Base-by-base conservation (phyloP, 2,329 filamentous ascomycete genomes). In the Helminthosporium solani region DNA sequence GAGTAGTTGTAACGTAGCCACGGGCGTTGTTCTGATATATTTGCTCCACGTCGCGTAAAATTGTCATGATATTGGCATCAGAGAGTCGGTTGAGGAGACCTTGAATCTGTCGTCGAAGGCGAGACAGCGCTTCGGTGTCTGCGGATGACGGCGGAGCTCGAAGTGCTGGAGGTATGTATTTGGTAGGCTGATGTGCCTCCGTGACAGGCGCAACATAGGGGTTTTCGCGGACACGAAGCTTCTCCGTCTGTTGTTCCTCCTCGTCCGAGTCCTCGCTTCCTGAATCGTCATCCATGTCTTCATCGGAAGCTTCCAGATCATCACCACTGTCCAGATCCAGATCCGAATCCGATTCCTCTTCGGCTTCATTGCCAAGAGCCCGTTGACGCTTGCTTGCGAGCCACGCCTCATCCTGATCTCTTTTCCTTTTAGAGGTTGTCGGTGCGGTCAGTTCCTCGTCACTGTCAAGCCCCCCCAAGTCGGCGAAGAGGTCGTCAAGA, bases 11-110 rank as follows among this genome's bases (percentile, higher is more conserved):
- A 36, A 96, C 90, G 60, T 91, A 84, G 51, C 94, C 89, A n/a
- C 94, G 84, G 0, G 94, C 85, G 57, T 95, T 84, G 33, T 85
- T 84, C 44, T 85, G 81, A 66, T 97, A 99, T 1, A 97, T 75
- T 50, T 85, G 83, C 63, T 95, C 90, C 25, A 96, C 78, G 15
- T 95, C 87, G 34, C 81, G 80, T 3, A 96, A 74, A 42, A 97
- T 95, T 2, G 88, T 87, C 5, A 95, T 70, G 52, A 99, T 77
- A 58, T 94, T 97, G 30, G 90, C 84, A 64, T 97, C 92, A 0
- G 94, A 96, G 25, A 99, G 78, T 64, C 92, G 86, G 70, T 99
- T 99, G 64, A 99, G 80, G 15, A 94, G 79, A 63, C 94, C 92
- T 66, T 97, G 90, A 0, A 89, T 78, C 62, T 95, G 89, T 51